Evolutionary conservation across 2,329 filamentous ascomycete genomes (phyloP).

Genomic region (Microcyclospora tardicrescens): DNA sequence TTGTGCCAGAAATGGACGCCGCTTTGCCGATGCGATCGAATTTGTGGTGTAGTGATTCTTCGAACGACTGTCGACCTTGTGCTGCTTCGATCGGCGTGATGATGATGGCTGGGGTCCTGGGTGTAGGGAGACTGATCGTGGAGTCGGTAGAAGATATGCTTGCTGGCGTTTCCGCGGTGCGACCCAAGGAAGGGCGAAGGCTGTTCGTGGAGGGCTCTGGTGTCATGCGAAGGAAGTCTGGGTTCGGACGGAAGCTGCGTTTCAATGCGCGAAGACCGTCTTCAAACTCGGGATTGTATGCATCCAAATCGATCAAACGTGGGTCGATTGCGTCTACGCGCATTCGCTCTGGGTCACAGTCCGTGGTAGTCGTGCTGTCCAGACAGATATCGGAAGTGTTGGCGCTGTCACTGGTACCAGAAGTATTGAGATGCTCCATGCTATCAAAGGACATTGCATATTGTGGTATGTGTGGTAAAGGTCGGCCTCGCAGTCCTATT

Average conservation of each 20-base stretch:
- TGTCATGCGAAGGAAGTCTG: constrained; percentile 7
- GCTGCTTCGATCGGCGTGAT: constrained; percentile 4
- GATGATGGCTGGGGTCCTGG: constrained; percentile 9
- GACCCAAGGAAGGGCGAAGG: constrained; percentile 7
- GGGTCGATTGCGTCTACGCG: constrained; percentile 7
- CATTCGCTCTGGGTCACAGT: constrained; percentile 11
- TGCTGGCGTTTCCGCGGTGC: constrained; percentile 12
- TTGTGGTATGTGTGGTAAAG: constrained; percentile 1
- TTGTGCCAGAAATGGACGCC: constrained; percentile 4
- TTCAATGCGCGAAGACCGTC: constrained; percentile 17
- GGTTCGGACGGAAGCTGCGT: constrained; percentile 12
- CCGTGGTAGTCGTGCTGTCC: constrained; percentile 14
- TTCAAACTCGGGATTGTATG: constrained; percentile 19
- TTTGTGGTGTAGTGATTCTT: constrained; percentile 6
- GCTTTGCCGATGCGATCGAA: constrained; percentile 9
- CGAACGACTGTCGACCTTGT: constrained; percentile 4
- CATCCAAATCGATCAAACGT: constrained; percentile 1
- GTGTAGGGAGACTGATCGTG: constrained; percentile 20
- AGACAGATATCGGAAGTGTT: constrained; percentile 12
- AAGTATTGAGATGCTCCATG: constrained; percentile 17
- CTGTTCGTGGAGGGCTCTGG: constrained; percentile 11
- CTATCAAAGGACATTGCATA: constrained; percentile 5
- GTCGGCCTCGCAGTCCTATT: constrained; percentile 19
- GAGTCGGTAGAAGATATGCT: constrained; percentile 18
- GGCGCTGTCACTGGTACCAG: constrained; percentile 1